Conservation (phyloP, 2,329 filamentous ascomycete species). For the Uncinocarpus reesii region DNA sequence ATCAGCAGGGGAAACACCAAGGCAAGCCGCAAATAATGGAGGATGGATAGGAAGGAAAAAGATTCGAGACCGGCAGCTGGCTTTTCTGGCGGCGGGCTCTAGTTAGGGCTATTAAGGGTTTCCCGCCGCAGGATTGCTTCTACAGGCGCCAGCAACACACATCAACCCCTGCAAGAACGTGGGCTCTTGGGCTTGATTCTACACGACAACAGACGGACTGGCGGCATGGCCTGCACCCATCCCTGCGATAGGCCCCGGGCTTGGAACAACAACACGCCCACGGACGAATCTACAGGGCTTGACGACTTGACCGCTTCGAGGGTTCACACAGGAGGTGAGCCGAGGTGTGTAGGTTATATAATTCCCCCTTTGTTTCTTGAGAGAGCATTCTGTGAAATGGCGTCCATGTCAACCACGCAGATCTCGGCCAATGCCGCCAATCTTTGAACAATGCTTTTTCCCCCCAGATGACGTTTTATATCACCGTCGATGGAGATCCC, state of each 20-base stretch:
- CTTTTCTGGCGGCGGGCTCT: not conserved
- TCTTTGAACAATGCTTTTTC: not conserved
- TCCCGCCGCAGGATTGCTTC: too few species aligned
- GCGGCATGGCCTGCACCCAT: not conserved
- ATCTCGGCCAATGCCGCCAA: not conserved
- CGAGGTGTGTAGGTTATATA: too few species aligned
- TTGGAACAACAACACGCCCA: too few species aligned
- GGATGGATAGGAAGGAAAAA: not conserved
- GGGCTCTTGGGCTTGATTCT: constrained; percentile 1
- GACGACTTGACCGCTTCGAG: too few species aligned
- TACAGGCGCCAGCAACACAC: not conserved
- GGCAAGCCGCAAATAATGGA: too few species aligned
- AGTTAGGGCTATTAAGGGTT: too few species aligned
- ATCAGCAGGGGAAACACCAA: too few species aligned
- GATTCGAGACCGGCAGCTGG: not conserved
- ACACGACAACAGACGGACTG: not conserved
- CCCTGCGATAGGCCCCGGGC: not conserved
- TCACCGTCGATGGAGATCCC: not conserved
- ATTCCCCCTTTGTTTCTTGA: too few species aligned
- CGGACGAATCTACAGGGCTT: too few species aligned
- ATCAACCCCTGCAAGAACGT: constrained; percentile 6
- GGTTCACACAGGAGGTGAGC: too few species aligned
- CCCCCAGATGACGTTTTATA: not conserved
- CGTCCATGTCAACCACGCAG: too few species aligned
- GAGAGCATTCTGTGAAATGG: too few species aligned